Percentiles rank a stretch among this genome's conserved stretches.
Evolutionary conservation across 192 early-diverging fungal species (phyloP).

Genomic region (Dissophora globulifera): DNA sequence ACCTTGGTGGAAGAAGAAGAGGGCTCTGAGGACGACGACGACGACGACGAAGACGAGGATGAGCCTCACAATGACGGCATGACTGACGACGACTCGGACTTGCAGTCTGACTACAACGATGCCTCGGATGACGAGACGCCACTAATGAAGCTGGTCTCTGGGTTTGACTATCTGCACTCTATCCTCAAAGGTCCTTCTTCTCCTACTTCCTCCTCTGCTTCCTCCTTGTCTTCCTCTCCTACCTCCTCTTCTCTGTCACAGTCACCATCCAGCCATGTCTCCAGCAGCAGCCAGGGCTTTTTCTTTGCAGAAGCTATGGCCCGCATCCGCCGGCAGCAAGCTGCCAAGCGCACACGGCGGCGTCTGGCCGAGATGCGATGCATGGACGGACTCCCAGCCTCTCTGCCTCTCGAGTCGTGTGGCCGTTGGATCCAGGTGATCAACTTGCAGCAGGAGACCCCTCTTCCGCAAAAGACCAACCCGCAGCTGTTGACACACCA

Average conservation of each 20-base stretch:
- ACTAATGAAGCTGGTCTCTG: constrained; percentile 32
- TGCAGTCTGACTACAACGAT: constrained; percentile 14
- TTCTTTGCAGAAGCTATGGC: constrained; percentile 1
- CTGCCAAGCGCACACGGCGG: constrained; percentile 4
- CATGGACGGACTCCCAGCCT: constrained; percentile 20
- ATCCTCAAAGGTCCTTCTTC: not conserved
- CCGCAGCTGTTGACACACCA: constrained; percentile 15
- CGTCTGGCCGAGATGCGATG: constrained; percentile 14
- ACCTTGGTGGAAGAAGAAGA: not conserved
- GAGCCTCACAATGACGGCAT: not conserved
- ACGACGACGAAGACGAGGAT: constrained; percentile 1
- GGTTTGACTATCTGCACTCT: constrained; percentile 15
- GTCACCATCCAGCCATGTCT: not conserved
- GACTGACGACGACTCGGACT: not conserved
- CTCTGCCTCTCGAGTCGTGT: constrained; percentile 23
- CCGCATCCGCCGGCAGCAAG: constrained; percentile 10
- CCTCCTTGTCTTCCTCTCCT: too few relatives aligned
- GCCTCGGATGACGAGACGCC: constrained; percentile 33
- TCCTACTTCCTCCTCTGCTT: too few relatives aligned
- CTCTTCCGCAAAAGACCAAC: constrained; percentile 8
- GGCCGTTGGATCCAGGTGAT: constrained; percentile 50
- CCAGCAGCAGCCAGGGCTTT: not conserved
- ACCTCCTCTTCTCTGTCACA: too few relatives aligned
- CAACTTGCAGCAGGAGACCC: constrained; percentile 41
- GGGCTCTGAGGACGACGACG: not conserved